Evolutionary conservation across 148 eudicot genomes (phyloP), one percentile per base, ranked within the genome.

Genomic region (Chenopodium quinoa): DNA sequence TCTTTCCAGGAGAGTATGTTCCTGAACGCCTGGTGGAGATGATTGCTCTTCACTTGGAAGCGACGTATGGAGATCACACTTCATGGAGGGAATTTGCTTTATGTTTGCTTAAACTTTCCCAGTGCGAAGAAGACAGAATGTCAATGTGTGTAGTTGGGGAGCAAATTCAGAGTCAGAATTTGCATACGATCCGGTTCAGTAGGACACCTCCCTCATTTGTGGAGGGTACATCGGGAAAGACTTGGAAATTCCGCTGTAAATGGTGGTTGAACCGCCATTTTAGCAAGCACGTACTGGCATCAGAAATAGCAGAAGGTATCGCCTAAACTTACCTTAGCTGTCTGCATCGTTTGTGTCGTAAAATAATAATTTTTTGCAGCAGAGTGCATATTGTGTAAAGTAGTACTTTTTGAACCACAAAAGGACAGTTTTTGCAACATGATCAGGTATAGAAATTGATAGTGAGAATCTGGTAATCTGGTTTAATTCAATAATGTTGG

Each of bases 191-290:
- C 34, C 37, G 75, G 77, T 82, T 73, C 64, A 86, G 82, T 56
- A 86, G 78, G 80, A 81, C 83, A 37, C 93, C 92, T 34, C 81
- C 79, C 66, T 80, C 82, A 71, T 89, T 95, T 71, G 82, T 84
- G 14, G 67, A 84, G 23, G 87, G 90, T 14, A 62, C 82, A 25
- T 79, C 91, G 4, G 88, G 90, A 20, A 86, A 83, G 87, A 65
- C 79, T 66, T 95, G 99, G 97, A 92, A 85, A 83, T 71, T 89
- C 17, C 97, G 94, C 47, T 89, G 90, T 86, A 91, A 89, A 83
- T 92, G 97, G 93, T 95, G 99, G 99, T 67, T 89, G 83, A 86
- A 75, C 44, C 97, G 91, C 76, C 97, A 93, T 83, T 95, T 92
- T 79, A 86, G 81, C 78, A 86, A 46, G 65, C 85, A 71, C 34